Conservation (phyloP, 1,284 basidiomycete genomes). For the Lignosus rhinocerotis region DNA sequence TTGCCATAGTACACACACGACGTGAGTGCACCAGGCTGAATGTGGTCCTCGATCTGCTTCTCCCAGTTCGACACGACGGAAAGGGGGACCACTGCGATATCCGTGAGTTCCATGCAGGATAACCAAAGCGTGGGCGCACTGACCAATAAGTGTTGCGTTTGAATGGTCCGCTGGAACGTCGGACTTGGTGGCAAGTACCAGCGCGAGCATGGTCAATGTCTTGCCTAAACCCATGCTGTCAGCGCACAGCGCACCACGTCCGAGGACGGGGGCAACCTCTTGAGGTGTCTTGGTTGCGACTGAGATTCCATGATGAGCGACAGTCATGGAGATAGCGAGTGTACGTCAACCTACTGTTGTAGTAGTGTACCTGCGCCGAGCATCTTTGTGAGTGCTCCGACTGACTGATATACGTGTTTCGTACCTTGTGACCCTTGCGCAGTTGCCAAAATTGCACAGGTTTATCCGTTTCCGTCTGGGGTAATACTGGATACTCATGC, state of each 20-base stretch:
- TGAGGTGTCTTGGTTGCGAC: constrained; percentile 83
- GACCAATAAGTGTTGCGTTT: constrained; percentile 76
- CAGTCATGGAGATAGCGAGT: neutral
- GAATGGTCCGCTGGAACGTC: constrained; percentile 60
- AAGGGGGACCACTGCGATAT: constrained; percentile 72
- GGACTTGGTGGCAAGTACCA: constrained; percentile 73
- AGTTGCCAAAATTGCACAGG: constrained; percentile 89
- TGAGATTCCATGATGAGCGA: constrained; percentile 24
- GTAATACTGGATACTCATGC: constrained; percentile 73
- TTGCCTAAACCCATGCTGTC: constrained; percentile 92
- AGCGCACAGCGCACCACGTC: constrained; percentile 81
- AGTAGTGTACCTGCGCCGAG: constrained; percentile 54
- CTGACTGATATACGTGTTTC: neutral
- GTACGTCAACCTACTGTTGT: constrained; percentile 54
- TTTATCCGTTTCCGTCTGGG: constrained; percentile 61
- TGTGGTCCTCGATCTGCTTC: constrained; percentile 83
- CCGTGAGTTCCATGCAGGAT: neutral
- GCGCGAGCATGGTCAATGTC: constrained; percentile 79
- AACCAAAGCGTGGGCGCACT: constrained; percentile 17
- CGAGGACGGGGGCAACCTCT: constrained; percentile 62
- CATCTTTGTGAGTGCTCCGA: neutral
- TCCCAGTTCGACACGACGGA: constrained; percentile 92
- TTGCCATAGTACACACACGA: constrained; percentile 73
- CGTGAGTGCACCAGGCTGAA: constrained; percentile 54
- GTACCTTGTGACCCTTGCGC: constrained; percentile 55